Evolutionary conservation across 768 basidiomycete species (phyloP).

Genomic region (Leccinum barrowsii): DNA sequence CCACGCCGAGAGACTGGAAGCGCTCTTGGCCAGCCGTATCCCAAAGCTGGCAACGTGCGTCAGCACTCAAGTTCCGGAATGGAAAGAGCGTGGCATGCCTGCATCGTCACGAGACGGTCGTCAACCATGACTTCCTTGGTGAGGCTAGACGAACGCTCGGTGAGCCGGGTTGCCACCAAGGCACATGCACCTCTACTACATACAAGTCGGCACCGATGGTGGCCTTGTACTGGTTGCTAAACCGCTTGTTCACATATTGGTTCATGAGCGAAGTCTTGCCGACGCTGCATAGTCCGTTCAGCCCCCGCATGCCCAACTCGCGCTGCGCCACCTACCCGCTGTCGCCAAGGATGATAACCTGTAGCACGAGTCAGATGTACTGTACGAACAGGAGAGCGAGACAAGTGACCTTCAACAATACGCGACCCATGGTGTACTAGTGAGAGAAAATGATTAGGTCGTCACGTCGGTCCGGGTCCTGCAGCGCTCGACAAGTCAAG

Average conservation of each 20-base stretch:
- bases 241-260: slow-evolving; percentile 99
- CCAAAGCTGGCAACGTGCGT: slow-evolving; percentile 71
- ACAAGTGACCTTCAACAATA: slow-evolving; percentile 70
- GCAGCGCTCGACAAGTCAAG: slow-evolving; percentile 4
- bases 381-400: neutral
- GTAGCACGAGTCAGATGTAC: slow-evolving; percentile 9
- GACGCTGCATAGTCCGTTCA: slow-evolving; percentile 51
- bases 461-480: slow-evolving; percentile 10
- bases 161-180: slow-evolving; percentile 1
- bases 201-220: slow-evolving; percentile 98
- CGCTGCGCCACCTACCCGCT: slow-evolving; percentile 62
- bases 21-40: slow-evolving; percentile 99
- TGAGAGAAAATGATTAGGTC: neutral
- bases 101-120: slow-evolving; percentile 97
- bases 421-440: slow-evolving; percentile 64
- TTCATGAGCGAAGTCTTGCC: slow-evolving; percentile 99
- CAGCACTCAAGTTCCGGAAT: neutral
- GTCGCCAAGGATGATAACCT: slow-evolving; percentile 99
- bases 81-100: slow-evolving; percentile 49
- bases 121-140: slow-evolving; percentile 99
- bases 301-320: neutral
- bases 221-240: slow-evolving; percentile 99
- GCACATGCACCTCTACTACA: slow-evolving; percentile 43
- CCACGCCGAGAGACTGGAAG: slow-evolving; percentile 98
- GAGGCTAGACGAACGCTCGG: slow-evolving; percentile 47